Evolutionary conservation across 2,329 filamentous ascomycete species (phyloP), one percentile per base, ranked within the genome.

Genomic region (Thermoascus crustaceus): DNA sequence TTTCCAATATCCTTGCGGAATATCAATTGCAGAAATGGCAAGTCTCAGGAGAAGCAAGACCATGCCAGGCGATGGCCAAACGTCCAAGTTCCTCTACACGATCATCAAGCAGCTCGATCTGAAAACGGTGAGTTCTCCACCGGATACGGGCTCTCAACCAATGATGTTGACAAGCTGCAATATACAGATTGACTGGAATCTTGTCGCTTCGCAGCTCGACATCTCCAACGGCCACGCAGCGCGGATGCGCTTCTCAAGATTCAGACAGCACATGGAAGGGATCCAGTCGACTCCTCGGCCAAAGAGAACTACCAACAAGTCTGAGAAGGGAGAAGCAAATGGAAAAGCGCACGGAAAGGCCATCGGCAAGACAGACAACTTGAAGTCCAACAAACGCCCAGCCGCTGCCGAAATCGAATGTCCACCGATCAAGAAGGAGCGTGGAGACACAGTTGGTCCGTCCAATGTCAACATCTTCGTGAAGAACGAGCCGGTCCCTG

Each of bases 161-260:
- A 36, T n/a, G 32, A 21, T 35, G 5, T n/a, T n/a, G n/a, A n/a
- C n/a, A 17, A 44, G 10, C 35, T 38, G 38, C 10, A 20, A 10
- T 23, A n/a, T 7, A 11, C 34, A 73, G 69, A 64, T 75, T 42
- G 67, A 75, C 44, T 75, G 72, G 72, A 65, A 64, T 31, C 48
- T 59, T 24, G 68, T 75, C 10, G 71, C 72, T 9, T 53, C 52
- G 2, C 55, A 70, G 30, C 54, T 70, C 8, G 66, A 66, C 29
- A 72, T 75, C 35, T 69, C 68, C 22, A 75, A 75, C 35, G 72
- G 71, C 23, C 72, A 75, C 46, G 72, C 72, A 3, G 72, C 72
- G 9, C 67, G 72, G 24, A 75, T 75, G 72, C 66, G 72, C 18
- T 75, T 67, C 49, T 70, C 67, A 14, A 67, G 72, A 22, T 73